Conservation (phyloP, 2,329 filamentous ascomycete genomes). For the Colletotrichum plurivorum region DNA sequence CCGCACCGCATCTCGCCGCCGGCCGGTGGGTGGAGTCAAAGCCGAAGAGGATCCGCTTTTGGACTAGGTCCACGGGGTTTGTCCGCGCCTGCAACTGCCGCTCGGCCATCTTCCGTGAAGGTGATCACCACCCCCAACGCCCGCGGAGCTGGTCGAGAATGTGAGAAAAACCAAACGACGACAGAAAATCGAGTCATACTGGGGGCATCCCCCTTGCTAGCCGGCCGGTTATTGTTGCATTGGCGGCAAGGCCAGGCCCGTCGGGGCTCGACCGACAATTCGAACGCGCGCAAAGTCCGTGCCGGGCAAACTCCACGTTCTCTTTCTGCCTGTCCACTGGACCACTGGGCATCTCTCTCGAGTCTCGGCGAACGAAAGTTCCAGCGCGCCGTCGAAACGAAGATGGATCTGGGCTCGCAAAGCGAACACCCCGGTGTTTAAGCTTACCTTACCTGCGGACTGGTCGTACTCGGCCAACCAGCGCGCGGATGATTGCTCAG, state of each 20-base stretch:
- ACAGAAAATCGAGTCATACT: slow-evolving; percentile 32
- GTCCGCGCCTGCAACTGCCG: slow-evolving; percentile 29
- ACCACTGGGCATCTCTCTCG: too few species aligned
- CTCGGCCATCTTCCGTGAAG: slow-evolving; percentile 39
- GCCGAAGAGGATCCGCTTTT: background rate
- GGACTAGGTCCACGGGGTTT: slow-evolving; percentile 28
- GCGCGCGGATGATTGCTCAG: slow-evolving; percentile 8
- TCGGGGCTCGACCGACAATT: slow-evolving; percentile 33
- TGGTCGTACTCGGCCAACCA: slow-evolving; percentile 26
- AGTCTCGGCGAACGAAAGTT: background rate
- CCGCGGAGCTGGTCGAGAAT: slow-evolving; percentile 11
- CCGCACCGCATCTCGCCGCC: slow-evolving; percentile 27
- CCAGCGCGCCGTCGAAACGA: slow-evolving; percentile 16
- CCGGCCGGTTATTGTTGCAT: background rate
- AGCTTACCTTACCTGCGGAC: slow-evolving; percentile 27
- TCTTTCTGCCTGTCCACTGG: too few species aligned
- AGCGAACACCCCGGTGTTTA: slow-evolving; percentile 27
- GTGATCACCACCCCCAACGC: slow-evolving; percentile 8
- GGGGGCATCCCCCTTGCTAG: background rate
- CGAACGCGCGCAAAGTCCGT: background rate
- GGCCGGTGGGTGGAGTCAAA: slow-evolving; percentile 17
- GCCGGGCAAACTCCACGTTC: too few species aligned
- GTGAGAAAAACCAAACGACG: too few species aligned
- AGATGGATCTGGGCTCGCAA: slow-evolving; percentile 20
- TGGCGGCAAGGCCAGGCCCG: slow-evolving; percentile 23